Base-by-base conservation (phyloP, 1,284 basidiomycete genomes). In the Naganishia cerealis region DNA sequence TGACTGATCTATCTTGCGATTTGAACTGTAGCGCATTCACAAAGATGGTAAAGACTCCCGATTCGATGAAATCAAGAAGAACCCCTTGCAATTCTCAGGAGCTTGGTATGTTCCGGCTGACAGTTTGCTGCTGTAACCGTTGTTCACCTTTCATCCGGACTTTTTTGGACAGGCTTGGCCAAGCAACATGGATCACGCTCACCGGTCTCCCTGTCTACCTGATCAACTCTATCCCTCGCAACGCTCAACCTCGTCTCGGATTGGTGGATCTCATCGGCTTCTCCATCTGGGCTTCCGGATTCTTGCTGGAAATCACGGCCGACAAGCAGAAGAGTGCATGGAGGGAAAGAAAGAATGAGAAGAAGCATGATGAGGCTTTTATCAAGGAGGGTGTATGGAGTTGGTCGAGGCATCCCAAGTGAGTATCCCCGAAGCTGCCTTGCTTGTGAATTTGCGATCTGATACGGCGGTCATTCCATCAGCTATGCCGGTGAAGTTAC, bases 401-500 rank as follows among this genome's bases (percentile, higher is more conserved):
- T 48, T 79, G 87, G 68, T 88, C 86, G 70, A 81, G 90, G 42
- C 90, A 91, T 74, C 90, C 90, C 42, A 91, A 91, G 88, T 90
- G 77, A 58, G 84, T 78, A 12, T 67, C 24, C 10, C 43, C 6
- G 16, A 57, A 54, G 29, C 29, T 18, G 38, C 9, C 42, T 61
- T 40, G 58, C 66, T 40, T 26, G 33, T 39, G 13, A 46, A 50
- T 24, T 13, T 1, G 46, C 9, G 21, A 24, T 50, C 46, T 50
- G 46, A 50, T 24, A 21, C 13, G 21, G n/a, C n/a, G 4, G 21
- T 24, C 8, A 9, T 7, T 7, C 57, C 62, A 56, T 26, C 72
- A 90, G 88, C 80, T 91, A 91, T 77, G 84, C 90, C 42, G 89
- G 88, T 29, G 90, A 92, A 80, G 84, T 91, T 13, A 85, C 87